Evolutionary conservation across 1,284 basidiomycete species (phyloP).

Genomic region (Lentinula novae-zelandiae): DNA sequence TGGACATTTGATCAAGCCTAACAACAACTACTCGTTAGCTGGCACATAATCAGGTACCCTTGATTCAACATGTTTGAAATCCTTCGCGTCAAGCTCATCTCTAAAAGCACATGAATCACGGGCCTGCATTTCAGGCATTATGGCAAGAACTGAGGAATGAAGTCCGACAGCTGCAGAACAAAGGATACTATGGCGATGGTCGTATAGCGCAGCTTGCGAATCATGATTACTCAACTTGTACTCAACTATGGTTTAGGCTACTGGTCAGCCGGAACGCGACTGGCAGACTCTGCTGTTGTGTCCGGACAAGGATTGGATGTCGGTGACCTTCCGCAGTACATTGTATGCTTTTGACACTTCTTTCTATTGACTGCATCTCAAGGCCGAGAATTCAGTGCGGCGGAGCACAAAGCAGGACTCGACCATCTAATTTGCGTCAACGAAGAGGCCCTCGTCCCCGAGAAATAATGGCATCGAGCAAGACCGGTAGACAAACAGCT

Average conservation of each 20-base stretch:
- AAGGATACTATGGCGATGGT: slow-evolving; percentile 81
- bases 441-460: slow-evolving; percentile 23
- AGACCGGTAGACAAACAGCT: slow-evolving; percentile 55
- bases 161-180: slow-evolving; percentile 61
- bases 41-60: slow-evolving; percentile 69
- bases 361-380: slow-evolving; percentile 6
- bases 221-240: not conserved
- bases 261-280: slow-evolving; percentile 72
- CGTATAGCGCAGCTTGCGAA: slow-evolving; percentile 9
- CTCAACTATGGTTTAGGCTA: slow-evolving; percentile 46
- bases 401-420: slow-evolving; percentile 64
- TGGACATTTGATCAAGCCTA: not conserved
- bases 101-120: slow-evolving; percentile 74
- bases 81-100: not conserved
- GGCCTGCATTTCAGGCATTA: slow-evolving; percentile 65
- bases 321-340: slow-evolving; percentile 68
- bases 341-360: slow-evolving; percentile 38
- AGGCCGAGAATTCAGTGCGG: slow-evolving; percentile 53
- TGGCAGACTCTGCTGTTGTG: slow-evolving; percentile 58
- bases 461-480: slow-evolving; percentile 41
- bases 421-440: slow-evolving; percentile 37
- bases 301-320: slow-evolving; percentile 45
- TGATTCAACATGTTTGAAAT: not conserved
- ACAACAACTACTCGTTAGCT: slow-evolving; percentile 37
- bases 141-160: slow-evolving; percentile 64